A percentile compares a stretch with the other conserved stretches of the same genome.
Evolutionary conservation across 306 rosid genomes (phyloP).

Genomic region (Quercus robur): DNA sequence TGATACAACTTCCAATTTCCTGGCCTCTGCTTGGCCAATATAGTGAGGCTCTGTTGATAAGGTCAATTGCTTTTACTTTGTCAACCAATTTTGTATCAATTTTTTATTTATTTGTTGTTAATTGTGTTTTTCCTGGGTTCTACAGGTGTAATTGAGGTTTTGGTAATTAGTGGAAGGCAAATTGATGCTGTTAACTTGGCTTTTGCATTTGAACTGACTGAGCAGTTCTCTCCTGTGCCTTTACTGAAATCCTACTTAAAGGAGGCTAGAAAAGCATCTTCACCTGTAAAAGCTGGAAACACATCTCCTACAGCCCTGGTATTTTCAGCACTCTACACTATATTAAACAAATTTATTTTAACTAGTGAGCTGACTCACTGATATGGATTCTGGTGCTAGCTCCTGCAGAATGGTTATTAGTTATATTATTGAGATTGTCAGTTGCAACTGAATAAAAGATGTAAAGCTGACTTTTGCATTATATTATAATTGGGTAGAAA

Average conservation of each 20-base stretch:
- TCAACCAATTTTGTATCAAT: background rate
- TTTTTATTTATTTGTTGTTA: slow-evolving; percentile 22
- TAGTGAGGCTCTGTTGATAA: background rate
- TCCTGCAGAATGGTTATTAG: background rate
- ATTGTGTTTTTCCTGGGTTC: slow-evolving; percentile 15
- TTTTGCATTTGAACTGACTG: slow-evolving; percentile 79
- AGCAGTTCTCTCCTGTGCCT: slow-evolving; percentile 74
- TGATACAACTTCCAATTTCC: too few species aligned
- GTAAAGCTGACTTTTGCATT: background rate
- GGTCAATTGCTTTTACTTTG: background rate
- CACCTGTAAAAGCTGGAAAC: slow-evolving; percentile 71
- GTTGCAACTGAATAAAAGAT: background rate
- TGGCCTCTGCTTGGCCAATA: background rate
- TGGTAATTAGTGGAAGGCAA: slow-evolving; percentile 86
- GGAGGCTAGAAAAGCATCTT: slow-evolving; percentile 78
- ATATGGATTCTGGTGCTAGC: slow-evolving; percentile 1
- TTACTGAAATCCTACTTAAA: slow-evolving; percentile 83
- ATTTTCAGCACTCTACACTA: slow-evolving; percentile 4
- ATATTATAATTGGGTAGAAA: background rate
- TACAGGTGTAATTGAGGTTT: slow-evolving; percentile 82
- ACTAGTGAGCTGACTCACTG: slow-evolving; percentile 4
- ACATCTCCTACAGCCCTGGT: slow-evolving; percentile 82
- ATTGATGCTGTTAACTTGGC: slow-evolving; percentile 97
- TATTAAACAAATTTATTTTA: slow-evolving; percentile 6
- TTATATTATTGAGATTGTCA: background rate